phyloP scores from a whole-genome alignment of 2,329 filamentous ascomycete species.

The Phyllosticta citrichinensis region DNA sequence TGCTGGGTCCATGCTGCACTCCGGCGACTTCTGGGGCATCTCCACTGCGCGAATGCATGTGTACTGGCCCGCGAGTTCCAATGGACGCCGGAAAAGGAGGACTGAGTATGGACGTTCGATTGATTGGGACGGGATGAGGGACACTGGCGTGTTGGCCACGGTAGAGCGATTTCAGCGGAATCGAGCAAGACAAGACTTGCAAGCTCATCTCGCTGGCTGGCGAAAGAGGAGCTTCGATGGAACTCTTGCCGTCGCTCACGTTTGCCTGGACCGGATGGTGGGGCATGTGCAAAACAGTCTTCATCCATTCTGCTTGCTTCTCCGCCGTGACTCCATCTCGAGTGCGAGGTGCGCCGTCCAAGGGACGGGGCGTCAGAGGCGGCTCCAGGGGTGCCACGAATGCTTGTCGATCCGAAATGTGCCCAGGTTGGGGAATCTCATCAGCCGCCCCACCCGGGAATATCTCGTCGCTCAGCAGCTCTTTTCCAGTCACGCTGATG shows the following conservation, averaged over 20 bases:
- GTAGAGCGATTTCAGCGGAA: slow-evolving; percentile 34
- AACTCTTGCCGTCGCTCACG: slow-evolving; percentile 20
- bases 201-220: slow-evolving; percentile 42
- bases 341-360: neutral
- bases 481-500: slow-evolving; percentile 49
- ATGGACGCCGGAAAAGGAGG: neutral
- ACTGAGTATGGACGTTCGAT: neutral
- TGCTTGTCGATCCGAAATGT: neutral
- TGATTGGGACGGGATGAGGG: slow-evolving; percentile 26
- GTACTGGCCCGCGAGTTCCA: neutral
- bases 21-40: slow-evolving; percentile 79
- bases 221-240: slow-evolving; percentile 29
- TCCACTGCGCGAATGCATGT: slow-evolving; percentile 67
- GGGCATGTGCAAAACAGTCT: slow-evolving; percentile 24
- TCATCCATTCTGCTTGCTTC: slow-evolving; percentile 8
- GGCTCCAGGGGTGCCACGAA: neutral
- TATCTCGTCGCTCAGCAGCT: slow-evolving; percentile 57
- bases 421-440: slow-evolving; percentile 17
- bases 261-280: slow-evolving; percentile 27
- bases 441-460: slow-evolving; percentile 62
- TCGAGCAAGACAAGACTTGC: slow-evolving; percentile 50
- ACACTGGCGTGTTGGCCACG: slow-evolving; percentile 29
- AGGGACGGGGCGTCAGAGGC: neutral
- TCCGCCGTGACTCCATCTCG: neutral
- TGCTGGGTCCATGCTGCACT: slow-evolving; percentile 42